These are phyloP conservation scores for Kwoniella sp. DNA, from an alignment of 768 basidiomycete species.

Conservation along the genomic window DNA sequence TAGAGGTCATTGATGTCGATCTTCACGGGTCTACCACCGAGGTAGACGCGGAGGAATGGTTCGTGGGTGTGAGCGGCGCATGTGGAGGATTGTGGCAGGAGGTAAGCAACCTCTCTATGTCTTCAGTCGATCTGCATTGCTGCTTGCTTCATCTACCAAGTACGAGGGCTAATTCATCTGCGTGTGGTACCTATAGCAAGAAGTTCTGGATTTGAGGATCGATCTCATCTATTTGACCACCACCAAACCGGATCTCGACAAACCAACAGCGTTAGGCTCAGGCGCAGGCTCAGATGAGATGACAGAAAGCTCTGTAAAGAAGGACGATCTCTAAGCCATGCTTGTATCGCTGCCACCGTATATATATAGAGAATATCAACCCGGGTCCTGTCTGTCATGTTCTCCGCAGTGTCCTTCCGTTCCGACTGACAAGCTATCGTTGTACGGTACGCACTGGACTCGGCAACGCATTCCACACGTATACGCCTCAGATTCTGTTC, in stretches of 20 bases:
- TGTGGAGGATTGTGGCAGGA: slow-evolving; percentile 50
- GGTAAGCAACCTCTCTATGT: slow-evolving; percentile 29
- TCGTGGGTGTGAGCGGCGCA: slow-evolving; percentile 44
- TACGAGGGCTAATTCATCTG: too few relatives aligned
- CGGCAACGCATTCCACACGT: too few relatives aligned
- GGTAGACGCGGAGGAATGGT: slow-evolving; percentile 27
- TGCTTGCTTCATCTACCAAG: not conserved
- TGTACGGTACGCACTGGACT: too few relatives aligned
- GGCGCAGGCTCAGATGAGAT: not conserved
- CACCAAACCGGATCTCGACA: not conserved
- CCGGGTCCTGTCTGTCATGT: too few relatives aligned
- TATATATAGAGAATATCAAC: too few relatives aligned
- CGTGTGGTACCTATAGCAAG: slow-evolving; percentile 31
- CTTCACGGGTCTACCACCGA: slow-evolving; percentile 12
- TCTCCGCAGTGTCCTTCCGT: too few relatives aligned
- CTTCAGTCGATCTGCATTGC: not conserved
- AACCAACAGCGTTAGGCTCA: not conserved
- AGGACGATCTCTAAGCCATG: not conserved
- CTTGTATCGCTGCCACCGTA: too few relatives aligned
- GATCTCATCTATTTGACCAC: slow-evolving; percentile 22
- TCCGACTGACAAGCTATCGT: too few relatives aligned
- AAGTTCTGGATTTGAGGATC: slow-evolving; percentile 29
- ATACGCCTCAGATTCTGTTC: too few relatives aligned
- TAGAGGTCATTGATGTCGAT: slow-evolving; percentile 24
- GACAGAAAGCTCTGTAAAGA: not conserved